Percentiles rank a stretch among this genome's conserved stretches.
phyloP scores from a whole-genome alignment of 345 rosid genomes.

The Populus davidiana region DNA sequence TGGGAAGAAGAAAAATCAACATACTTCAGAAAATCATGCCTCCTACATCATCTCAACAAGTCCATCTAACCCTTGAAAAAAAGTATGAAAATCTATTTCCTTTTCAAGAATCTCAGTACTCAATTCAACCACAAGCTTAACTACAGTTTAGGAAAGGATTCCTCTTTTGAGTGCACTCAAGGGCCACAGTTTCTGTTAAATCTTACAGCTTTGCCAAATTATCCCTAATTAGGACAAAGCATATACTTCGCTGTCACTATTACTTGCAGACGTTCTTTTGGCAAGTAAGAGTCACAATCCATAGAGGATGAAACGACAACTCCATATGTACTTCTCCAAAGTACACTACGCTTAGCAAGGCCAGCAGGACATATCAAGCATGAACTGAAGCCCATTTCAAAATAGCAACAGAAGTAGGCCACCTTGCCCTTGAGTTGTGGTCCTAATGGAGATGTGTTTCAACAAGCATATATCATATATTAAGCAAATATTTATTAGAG shows the following conservation, averaged over 20 bases:
- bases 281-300: not conserved
- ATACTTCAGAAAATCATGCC: not conserved
- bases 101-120: not conserved
- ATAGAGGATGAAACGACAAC: not conserved
- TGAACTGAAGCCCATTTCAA: not conserved
- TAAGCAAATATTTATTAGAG: not conserved
- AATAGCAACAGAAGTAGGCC: not conserved
- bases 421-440: not conserved
- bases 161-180: not conserved
- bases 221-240: not conserved
- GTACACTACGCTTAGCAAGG: not conserved
- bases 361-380: not conserved
- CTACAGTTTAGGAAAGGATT: not conserved
- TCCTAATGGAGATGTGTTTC: not conserved
- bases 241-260: not conserved
- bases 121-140: not conserved
- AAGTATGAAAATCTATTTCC: not conserved
- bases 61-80: not conserved
- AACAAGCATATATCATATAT: not conserved
- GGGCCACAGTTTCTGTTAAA: not conserved
- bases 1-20: not conserved
- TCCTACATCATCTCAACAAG: not conserved
- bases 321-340: not conserved
- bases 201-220: not conserved
- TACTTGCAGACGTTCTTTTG: not conserved